phyloP scores from a whole-genome alignment of 2,329 filamentous ascomycete species.

The Penicillium brasilianum region DNA sequence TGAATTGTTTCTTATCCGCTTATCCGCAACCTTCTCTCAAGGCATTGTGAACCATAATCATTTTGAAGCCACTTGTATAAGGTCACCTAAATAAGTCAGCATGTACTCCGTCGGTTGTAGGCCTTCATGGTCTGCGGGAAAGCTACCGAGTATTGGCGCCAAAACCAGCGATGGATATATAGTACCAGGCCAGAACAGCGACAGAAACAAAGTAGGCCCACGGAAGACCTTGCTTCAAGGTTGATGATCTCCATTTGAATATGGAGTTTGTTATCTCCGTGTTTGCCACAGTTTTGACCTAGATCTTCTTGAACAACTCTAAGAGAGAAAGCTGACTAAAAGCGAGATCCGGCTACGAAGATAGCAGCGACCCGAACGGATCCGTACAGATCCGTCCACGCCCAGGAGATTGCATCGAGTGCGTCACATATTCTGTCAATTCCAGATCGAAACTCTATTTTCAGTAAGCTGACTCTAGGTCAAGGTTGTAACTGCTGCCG shows the following conservation, averaged over 20 bases:
- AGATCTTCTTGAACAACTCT: not conserved
- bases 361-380: conserved; percentile 10
- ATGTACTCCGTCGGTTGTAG: not conserved
- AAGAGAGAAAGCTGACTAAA: not conserved
- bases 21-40: not conserved
- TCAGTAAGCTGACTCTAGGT: not conserved
- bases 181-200: not conserved
- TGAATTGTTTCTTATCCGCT: not conserved
- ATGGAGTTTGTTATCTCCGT: no score
- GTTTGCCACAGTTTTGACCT: not conserved
- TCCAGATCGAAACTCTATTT: not conserved
- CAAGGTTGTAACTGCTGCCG: not conserved
- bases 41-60: not conserved
- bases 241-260: not conserved
- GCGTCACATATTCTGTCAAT: not conserved
- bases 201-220: not conserved
- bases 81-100: not conserved
- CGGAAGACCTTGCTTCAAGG: not conserved
- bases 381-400: not conserved
- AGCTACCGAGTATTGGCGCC: not conserved
- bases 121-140: not conserved
- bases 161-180: no score
- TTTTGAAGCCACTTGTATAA: not conserved
- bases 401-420: conserved; percentile 15
- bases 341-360: not conserved